Evolutionary conservation across 2,329 filamentous ascomycete genomes (phyloP).

Genomic region (Sarocladiaceae sp.): DNA sequence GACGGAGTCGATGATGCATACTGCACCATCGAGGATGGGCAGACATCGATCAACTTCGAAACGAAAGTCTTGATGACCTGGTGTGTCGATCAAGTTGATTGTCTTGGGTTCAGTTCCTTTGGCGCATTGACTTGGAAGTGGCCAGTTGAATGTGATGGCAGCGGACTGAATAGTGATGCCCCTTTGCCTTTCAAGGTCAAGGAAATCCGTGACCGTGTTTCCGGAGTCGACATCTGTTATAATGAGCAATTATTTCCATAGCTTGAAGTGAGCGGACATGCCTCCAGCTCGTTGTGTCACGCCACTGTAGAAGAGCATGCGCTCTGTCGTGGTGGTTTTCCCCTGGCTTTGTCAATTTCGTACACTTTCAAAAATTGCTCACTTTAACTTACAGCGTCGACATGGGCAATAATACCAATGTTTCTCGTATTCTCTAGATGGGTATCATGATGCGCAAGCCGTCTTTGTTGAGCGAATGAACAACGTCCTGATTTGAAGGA

Average conservation of each 20-base stretch:
- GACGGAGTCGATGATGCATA: conserved; percentile 90
- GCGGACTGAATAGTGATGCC: conserved; percentile 98
- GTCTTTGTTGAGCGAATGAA: background rate
- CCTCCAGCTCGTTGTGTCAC: conserved; percentile 80
- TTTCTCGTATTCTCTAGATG: conserved; percentile 65
- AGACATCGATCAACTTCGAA: conserved; percentile 93
- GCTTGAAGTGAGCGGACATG: conserved; percentile 25
- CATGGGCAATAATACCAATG: conserved; percentile 97
- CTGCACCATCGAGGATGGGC: conserved; percentile 80
- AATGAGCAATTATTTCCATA: background rate
- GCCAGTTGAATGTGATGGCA: conserved; percentile 94
- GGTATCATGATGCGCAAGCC: conserved; percentile 18
- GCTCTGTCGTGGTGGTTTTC: conserved; percentile 97
- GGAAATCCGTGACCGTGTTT: conserved; percentile 94
- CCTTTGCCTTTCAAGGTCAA: conserved; percentile 84
- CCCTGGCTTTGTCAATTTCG: conserved; percentile 44
- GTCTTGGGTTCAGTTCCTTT: conserved; percentile 51
- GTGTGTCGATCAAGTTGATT: conserved; percentile 92
- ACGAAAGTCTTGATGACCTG: conserved; percentile 94
- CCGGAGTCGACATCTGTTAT: conserved; percentile 82
- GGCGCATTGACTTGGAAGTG: conserved; percentile 47
- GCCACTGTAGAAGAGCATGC: conserved; percentile 96
- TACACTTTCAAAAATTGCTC: background rate
- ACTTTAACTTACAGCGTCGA: conserved; percentile 66
- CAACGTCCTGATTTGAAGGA: background rate